Evolutionary conservation across 1,284 basidiomycete species (phyloP).

Genomic region (Pulveroboletus sp.): DNA sequence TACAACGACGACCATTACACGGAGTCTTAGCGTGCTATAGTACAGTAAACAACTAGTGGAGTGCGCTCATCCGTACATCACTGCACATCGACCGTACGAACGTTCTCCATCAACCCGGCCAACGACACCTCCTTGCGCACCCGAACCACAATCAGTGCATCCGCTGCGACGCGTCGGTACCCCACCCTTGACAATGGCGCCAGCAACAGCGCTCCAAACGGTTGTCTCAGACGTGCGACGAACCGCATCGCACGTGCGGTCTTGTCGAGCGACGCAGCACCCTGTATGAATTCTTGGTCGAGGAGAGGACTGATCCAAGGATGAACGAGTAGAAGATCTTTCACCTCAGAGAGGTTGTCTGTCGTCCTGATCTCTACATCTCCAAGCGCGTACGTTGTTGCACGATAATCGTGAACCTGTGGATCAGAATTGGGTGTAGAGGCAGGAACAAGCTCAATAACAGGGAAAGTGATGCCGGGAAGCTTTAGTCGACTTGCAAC

Average conservation of each 20-base stretch:
- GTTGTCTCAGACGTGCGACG: too few relatives aligned
- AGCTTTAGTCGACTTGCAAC: slow-evolving; percentile 5
- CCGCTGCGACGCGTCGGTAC: too few relatives aligned
- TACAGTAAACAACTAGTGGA: too few relatives aligned
- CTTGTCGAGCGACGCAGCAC: neutral
- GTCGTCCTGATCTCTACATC: slow-evolving; percentile 7
- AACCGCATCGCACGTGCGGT: neutral
- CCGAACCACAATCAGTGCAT: too few relatives aligned
- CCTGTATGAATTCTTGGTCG: neutral
- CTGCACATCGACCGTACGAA: too few relatives aligned
- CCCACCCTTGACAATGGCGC: too few relatives aligned
- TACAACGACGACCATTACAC: too few relatives aligned
- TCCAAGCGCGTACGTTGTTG: neutral
- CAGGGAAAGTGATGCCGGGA: slow-evolving; percentile 7
- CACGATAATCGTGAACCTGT: neutral
- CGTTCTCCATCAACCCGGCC: too few relatives aligned
- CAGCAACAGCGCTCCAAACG: too few relatives aligned
- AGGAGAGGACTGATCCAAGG: slow-evolving; percentile 13
- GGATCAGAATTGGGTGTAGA: neutral
- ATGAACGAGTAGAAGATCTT: slow-evolving; percentile 5
- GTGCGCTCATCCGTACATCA: too few relatives aligned
- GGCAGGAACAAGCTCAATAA: neutral
- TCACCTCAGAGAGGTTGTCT: neutral
- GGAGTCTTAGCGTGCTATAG: too few relatives aligned
- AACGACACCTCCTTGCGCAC: too few relatives aligned